A percentile compares a stretch with the other conserved stretches of the same genome.
phyloP scores from a whole-genome alignment of 192 early-diverging fungal species.

The Backusella liffmaniae region DNA sequence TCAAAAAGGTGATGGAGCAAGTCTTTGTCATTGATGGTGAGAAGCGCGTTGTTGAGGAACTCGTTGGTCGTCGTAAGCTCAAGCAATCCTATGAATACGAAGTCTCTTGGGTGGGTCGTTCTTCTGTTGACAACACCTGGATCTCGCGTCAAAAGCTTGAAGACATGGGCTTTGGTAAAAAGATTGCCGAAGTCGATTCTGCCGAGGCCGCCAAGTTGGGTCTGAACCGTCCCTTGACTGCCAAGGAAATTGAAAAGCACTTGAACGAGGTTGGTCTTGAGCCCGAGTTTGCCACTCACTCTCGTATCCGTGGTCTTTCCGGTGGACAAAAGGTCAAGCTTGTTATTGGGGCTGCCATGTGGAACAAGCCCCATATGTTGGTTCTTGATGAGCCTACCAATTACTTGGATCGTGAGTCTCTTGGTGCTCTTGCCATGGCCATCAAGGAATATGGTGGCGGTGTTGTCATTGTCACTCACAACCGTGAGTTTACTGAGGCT shows the following conservation, averaged over 20 bases:
- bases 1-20: constrained; percentile 55
- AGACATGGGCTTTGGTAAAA: constrained; percentile 65
- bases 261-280: constrained; percentile 73
- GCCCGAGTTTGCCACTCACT: constrained; percentile 70
- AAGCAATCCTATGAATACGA: constrained; percentile 85
- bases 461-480: constrained; percentile 85
- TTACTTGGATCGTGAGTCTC: constrained; percentile 63
- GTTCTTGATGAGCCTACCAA: constrained; percentile 89
- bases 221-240: constrained; percentile 66
- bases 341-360: constrained; percentile 77
- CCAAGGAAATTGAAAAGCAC: constrained; percentile 66
- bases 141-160: constrained; percentile 65
- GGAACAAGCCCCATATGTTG: constrained; percentile 88
- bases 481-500: constrained; percentile 75
- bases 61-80: constrained; percentile 74
- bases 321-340: constrained; percentile 87
- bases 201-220: constrained; percentile 72
- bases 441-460: constrained; percentile 76
- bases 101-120: constrained; percentile 65
- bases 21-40: constrained; percentile 52
- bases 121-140: constrained; percentile 72
- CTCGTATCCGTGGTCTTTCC: constrained; percentile 62
- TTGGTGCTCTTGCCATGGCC: constrained; percentile 66
- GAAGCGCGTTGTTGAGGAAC: constrained; percentile 60
- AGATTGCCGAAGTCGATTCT: constrained; percentile 73